Conservation (phyloP, 805 yeast species). For the Saccharomyces jurei region DNA sequence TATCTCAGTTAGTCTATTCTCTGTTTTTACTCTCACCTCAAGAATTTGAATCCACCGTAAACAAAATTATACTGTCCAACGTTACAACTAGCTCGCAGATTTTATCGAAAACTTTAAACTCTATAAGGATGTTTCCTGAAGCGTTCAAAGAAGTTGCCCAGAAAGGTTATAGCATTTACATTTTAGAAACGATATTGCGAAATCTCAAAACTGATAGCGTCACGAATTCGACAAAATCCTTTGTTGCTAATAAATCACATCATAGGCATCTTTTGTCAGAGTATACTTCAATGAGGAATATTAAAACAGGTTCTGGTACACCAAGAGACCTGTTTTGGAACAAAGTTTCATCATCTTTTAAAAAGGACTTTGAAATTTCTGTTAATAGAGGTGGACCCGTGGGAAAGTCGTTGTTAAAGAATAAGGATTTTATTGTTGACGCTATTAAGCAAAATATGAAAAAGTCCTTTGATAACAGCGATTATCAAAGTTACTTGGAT, state of each 20-base stretch:
- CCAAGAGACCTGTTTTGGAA: constrained; percentile 24
- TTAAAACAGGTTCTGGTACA: constrained; percentile 7
- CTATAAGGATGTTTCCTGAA: constrained; percentile 20
- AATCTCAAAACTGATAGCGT: constrained; percentile 10
- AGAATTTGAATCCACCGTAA: constrained; percentile 17
- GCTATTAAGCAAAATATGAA: constrained; percentile 16
- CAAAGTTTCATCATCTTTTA: constrained; percentile 17
- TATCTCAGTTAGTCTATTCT: constrained; percentile 10
- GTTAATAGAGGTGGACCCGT: constrained; percentile 31
- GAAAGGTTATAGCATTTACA: constrained; percentile 9
- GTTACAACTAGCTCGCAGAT: constrained; percentile 14
- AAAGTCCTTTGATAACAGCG: constrained; percentile 6
- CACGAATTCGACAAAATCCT: not conserved
- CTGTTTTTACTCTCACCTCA: constrained; percentile 16
- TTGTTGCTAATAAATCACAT: not conserved
- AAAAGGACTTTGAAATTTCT: constrained; percentile 27
- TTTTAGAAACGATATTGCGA: constrained; percentile 15
- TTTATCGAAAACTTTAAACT: constrained; percentile 23
- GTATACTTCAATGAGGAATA: constrained; percentile 11
- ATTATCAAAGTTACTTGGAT: constrained; percentile 10
- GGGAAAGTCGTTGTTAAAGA: constrained; percentile 23
- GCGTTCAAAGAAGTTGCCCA: constrained; percentile 16
- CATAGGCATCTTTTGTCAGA: constrained; percentile 11
- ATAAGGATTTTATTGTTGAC: constrained; percentile 13
- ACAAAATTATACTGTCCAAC: constrained; percentile 18